Evolutionary conservation across 331 rosid genomes (phyloP).

Genomic region (Quercus phellos): DNA sequence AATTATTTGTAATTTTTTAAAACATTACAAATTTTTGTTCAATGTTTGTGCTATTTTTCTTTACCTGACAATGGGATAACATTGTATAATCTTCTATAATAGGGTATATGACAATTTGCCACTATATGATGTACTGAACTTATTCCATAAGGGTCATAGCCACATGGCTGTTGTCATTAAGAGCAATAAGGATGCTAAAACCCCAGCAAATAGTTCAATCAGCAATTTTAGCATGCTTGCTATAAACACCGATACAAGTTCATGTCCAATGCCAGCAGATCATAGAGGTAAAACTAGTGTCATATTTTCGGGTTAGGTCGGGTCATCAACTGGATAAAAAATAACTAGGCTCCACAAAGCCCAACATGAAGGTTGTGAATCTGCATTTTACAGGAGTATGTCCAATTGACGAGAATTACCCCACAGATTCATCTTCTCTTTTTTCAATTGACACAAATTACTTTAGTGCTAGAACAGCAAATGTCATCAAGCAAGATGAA

Average conservation of each 20-base stretch:
- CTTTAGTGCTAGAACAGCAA: not conserved
- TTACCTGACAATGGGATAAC: not conserved
- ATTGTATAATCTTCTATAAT: not conserved
- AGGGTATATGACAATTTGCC: conserved; percentile 21
- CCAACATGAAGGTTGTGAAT: not conserved
- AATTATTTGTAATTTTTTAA: not conserved
- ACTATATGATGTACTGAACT: conserved; percentile 21
- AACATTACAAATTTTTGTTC: not conserved
- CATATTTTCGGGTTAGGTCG: not conserved
- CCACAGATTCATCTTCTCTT: conserved; percentile 5
- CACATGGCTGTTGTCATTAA: conserved; percentile 29
- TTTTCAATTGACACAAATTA: conserved; percentile 10
- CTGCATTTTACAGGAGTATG: not conserved
- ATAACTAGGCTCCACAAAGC: too few species aligned
- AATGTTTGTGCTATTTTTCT: not conserved
- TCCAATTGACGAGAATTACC: not conserved
- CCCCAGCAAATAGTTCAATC: not conserved
- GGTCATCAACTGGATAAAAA: too few species aligned
- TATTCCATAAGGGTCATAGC: conserved; percentile 14
- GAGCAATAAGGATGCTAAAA: not conserved
- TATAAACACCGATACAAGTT: not conserved
- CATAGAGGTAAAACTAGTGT: conserved; percentile 1
- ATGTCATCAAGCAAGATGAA: not conserved
- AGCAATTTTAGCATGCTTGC: not conserved
- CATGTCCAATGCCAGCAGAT: not conserved